Evolutionary conservation across 306 rosid species (phyloP), one percentile per base, ranked within the genome.

Genomic region (Begonia fuchsioides): DNA sequence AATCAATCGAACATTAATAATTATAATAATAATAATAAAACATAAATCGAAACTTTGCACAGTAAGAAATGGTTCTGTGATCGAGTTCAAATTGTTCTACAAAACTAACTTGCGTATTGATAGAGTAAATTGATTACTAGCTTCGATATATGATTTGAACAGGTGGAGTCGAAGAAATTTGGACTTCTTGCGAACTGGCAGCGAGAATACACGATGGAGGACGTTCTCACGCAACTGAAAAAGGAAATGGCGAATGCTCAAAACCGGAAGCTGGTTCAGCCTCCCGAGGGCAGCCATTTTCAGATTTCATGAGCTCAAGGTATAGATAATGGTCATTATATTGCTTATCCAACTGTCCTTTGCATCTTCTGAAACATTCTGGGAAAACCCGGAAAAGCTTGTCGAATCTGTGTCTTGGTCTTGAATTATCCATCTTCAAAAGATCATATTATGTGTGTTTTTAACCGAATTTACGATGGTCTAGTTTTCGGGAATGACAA

Each of bases 191-290:
- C 93, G 44, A 92, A 86, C 58, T 92, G 99, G 99, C 94, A 86
- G 69, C 68, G 99, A 47, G 99, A 92, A 72, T 86, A 92, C 81
- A 77, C 86, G 45, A 92, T 92, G 99, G 99, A 92, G 79, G 96
- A 82, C 61, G 80, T 92, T 48, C 93, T 92, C 68, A 86, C 96
- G 32, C 96, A 92, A 80, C 82, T 92, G 93, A 92, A 92, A 71
- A 92, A 92, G 82, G 99, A 92, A 72, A 92, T 92, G 99, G 86
- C 93, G 0, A 75, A 93, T 20, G 76, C 96, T 3, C 96, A 86
- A 47, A 92, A 86, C 82, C 76, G 99, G 60, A 92, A 86, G 88
- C 85, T 92, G 65, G 99, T 92, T 53, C 99, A 92, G 75, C 99
- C 99, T 41, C 99, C 99, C 1, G 99, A 92, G 60, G 99, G 96